A percentile compares a stretch with the other conserved stretches of the same genome.
Evolutionary conservation across 805 yeast genomes (phyloP).

Genomic region (Saccharomycopsis amapae): DNA sequence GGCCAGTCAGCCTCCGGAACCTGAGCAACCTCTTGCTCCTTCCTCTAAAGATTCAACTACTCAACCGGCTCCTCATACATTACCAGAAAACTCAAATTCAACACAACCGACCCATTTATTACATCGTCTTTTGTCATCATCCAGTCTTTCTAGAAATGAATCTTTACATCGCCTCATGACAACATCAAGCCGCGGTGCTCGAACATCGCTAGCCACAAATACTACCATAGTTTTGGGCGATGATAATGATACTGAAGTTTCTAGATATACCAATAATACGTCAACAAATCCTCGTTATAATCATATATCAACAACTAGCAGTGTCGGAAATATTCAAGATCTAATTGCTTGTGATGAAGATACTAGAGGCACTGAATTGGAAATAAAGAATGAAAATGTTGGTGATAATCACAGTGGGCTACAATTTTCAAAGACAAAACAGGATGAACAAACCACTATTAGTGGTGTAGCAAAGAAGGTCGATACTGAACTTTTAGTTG

Average conservation of each 20-base stretch:
- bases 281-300: background rate
- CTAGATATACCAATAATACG: conserved; percentile 2
- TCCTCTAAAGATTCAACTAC: too few relatives aligned
- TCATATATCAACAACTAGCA: background rate
- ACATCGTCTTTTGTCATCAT: too few relatives aligned
- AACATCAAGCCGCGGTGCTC: background rate
- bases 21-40: too few relatives aligned
- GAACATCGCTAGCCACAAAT: conserved; percentile 1
- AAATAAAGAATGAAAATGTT: background rate
- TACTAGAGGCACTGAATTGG: background rate
- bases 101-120: too few relatives aligned
- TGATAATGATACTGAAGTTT: conserved; percentile 2
- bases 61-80: too few relatives aligned
- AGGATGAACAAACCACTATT: background rate
- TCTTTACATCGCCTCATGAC: background rate
- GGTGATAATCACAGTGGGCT: background rate
- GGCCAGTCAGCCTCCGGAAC: background rate
- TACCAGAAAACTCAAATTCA: too few relatives aligned
- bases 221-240: conserved; percentile 5
- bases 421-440: background rate
- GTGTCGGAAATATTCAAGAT: conserved; percentile 9
- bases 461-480: background rate
- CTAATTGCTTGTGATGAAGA: conserved; percentile 8
- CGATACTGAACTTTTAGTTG: background rate
- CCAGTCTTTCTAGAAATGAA: too few relatives aligned